Conservation (phyloP, 2,329 filamentous ascomycete species). For the Neoascochyta sp. region DNA sequence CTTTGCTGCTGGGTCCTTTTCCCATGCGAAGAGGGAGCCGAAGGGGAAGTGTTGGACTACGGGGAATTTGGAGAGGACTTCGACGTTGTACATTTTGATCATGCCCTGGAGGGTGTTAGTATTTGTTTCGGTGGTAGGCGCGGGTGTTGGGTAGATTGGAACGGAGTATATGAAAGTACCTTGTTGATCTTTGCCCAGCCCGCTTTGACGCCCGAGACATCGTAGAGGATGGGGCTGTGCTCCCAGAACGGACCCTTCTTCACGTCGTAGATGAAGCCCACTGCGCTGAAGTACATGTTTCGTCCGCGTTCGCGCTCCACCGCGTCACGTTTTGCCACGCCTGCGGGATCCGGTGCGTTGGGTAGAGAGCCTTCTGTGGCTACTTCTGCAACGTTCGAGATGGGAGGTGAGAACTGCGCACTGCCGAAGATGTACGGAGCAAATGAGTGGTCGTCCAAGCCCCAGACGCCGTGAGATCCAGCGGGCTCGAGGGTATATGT, state of each 20-base stretch:
- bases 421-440: constrained; percentile 93
- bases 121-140: background rate
- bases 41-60: constrained; percentile 87
- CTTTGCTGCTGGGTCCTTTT: constrained; percentile 42
- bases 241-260: constrained; percentile 94
- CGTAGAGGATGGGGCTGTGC: constrained; percentile 89
- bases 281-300: constrained; percentile 85
- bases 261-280: constrained; percentile 96
- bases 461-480: constrained; percentile 96
- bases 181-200: constrained; percentile 98
- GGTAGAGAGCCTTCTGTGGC: constrained; percentile 75
- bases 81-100: constrained; percentile 99
- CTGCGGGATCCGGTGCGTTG: constrained; percentile 63
- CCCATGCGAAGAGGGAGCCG: constrained; percentile 49
- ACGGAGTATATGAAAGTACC: constrained; percentile 15
- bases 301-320: constrained; percentile 42
- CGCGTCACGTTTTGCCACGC: constrained; percentile 51
- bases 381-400: constrained; percentile 54
- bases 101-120: constrained; percentile 61
- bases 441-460: constrained; percentile 95
- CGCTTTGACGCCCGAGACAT: constrained; percentile 82
- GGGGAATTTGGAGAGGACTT: constrained; percentile 93
- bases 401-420: constrained; percentile 78
- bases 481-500: constrained; percentile 93
- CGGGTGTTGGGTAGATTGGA: background rate